A percentile compares a stretch with the other conserved stretches of the same genome.
phyloP scores from a whole-genome alignment of 2,329 filamentous ascomycete genomes.

The Neocucurbitaria cava region DNA sequence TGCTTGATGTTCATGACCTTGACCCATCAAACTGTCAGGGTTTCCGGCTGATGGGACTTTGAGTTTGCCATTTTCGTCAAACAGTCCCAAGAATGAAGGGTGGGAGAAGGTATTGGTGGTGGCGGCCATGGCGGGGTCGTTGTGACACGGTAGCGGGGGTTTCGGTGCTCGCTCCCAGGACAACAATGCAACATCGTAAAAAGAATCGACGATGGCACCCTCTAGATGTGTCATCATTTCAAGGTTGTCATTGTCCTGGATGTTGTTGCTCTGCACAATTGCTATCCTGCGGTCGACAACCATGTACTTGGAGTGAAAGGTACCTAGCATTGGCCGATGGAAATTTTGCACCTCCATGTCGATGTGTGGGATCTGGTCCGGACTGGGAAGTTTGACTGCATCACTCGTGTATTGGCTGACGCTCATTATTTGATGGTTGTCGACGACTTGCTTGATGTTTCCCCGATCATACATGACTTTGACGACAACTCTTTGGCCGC shows the following conservation, averaged over 20 bases:
- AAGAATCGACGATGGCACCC: slow-evolving; percentile 75
- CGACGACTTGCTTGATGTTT: slow-evolving; percentile 66
- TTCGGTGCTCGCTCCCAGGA: slow-evolving; percentile 72
- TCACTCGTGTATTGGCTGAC: slow-evolving; percentile 64
- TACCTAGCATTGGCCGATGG: slow-evolving; percentile 73
- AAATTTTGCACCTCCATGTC: slow-evolving; percentile 77
- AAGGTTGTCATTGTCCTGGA: slow-evolving; percentile 77
- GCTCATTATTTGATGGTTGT: slow-evolving; percentile 69
- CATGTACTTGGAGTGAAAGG: slow-evolving; percentile 80
- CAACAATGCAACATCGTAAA: slow-evolving; percentile 77
- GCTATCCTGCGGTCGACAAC: slow-evolving; percentile 76
- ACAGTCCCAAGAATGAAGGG: slow-evolving; percentile 23
- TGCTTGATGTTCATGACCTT: neutral
- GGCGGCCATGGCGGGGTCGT: slow-evolving; percentile 56
- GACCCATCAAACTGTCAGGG: neutral
- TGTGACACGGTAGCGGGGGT: slow-evolving; percentile 64
- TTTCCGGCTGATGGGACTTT: neutral
- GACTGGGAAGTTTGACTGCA: slow-evolving; percentile 65
- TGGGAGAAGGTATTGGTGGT: slow-evolving; percentile 41
- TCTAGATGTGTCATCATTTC: slow-evolving; percentile 83
- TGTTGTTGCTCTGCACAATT: slow-evolving; percentile 79
- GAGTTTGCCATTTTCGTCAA: slow-evolving; percentile 2
- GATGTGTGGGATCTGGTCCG: slow-evolving; percentile 72
- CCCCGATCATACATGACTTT: slow-evolving; percentile 81
- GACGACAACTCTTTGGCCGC: slow-evolving; percentile 66